Evolutionary conservation across 2,329 filamentous ascomycete genomes (phyloP).

Genomic region (Penicillium sumatraense): DNA sequence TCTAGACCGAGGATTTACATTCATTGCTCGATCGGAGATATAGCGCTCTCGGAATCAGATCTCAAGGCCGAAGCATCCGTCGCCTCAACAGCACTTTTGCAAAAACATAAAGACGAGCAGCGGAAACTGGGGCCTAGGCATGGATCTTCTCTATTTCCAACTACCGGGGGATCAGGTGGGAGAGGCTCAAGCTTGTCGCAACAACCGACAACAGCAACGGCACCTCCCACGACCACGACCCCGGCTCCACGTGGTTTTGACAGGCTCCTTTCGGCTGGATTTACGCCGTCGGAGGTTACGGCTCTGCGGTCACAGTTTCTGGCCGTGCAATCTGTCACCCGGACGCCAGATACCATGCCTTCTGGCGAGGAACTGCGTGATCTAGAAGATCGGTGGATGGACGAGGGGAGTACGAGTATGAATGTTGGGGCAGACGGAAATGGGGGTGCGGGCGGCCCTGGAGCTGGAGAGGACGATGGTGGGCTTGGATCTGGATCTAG

Average conservation of each 20-base stretch:
- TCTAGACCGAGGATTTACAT: conserved; percentile 72
- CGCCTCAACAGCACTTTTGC: conserved; percentile 34
- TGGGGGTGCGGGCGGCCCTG: conserved; percentile 31
- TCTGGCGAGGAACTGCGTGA: conserved; percentile 73
- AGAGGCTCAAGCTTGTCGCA: neutral
- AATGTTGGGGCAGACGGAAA: conserved; percentile 47
- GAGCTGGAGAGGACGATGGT: conserved; percentile 40
- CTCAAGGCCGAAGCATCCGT: conserved; percentile 67
- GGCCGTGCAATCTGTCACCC: conserved; percentile 77
- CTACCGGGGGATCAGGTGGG: neutral
- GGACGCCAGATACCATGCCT: conserved; percentile 89
- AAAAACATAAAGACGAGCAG: conserved; percentile 19
- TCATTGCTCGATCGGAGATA: conserved; percentile 86
- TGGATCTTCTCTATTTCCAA: conserved; percentile 8
- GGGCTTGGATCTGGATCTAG: conserved; percentile 45
- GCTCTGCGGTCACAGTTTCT: conserved; percentile 87
- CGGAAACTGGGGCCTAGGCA: neutral
- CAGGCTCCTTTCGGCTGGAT: conserved; percentile 77
- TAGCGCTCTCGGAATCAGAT: conserved; percentile 70
- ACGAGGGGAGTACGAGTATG: conserved; percentile 57
- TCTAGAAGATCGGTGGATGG: conserved; percentile 91
- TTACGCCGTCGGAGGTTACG: conserved; percentile 81
- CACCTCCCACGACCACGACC: conserved; percentile 47
- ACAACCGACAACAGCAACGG: conserved; percentile 14
- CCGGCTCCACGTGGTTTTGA: conserved; percentile 81